Base-by-base conservation (phyloP, 176 grass and related monocot genomes). In the Thinopyrum elongatum region DNA sequence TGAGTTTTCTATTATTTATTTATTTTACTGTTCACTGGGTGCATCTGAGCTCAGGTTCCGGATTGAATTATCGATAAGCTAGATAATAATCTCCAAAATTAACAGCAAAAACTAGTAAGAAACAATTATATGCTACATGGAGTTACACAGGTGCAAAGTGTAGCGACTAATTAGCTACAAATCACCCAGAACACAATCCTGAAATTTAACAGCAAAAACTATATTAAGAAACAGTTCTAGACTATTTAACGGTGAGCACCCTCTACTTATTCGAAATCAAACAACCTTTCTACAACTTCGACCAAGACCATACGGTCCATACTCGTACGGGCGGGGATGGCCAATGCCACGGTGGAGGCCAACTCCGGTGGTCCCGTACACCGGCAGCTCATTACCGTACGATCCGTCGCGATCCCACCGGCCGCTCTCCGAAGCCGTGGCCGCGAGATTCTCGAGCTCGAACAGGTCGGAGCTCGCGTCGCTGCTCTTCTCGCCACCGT, bases 381-480 rank as follows among this genome's bases (percentile, higher is more conserved):
- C 93, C 82, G 96, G 96, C 1, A 98, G 84, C 62, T 95, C 96
- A 65, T 91, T 76, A 5, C 77, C 83, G 78, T 91, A 93, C 34
- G 66, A 23, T 3, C 84, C 34, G 2, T 27, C 30, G n/a, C 68
- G 72, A 35, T 3, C 10, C 8, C 21, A 19, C 19, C 21, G 4
- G 3, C 61, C 8, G 17, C 84, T 76, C 22, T 64, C 58, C 11
- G 81, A 88, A 74, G 69, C 79, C 8, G 63, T 35, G 10, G 72
- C 80, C 11, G 87, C 84, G 12, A 98, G 86, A 84, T 65, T 89
- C 21, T 98, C 92, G 26, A 98, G 64, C 82, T 98, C 96, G 87
- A 95, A 98, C 79, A 98, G 51, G 84, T 98, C 93, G 5, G 93
- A 98, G 86, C 96, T 98, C 14, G 86, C 89, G 88, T 90, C 93